Base-by-base conservation (phyloP, 352 stramenopile species). In the Pelagophyceae sp. region DNA sequence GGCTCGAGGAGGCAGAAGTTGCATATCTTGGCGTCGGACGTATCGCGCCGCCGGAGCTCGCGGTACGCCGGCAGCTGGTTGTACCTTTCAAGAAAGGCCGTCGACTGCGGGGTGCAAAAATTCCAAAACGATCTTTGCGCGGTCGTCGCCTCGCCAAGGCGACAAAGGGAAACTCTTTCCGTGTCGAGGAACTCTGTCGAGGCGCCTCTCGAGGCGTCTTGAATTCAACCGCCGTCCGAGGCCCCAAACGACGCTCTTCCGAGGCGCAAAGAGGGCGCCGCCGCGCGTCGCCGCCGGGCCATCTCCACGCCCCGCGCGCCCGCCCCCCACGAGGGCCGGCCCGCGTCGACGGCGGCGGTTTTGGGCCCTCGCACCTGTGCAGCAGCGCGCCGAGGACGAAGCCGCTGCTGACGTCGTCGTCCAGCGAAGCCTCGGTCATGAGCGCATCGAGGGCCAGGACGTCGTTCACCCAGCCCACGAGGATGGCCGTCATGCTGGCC, bases 1-100 rank as follows among this genome's bases (percentile, higher is more conserved):
- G 89, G 89, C 82, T 94, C 88, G 25, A 95, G 77, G 32, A 94
- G 82, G 29, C 89, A 93, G 79, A 94, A 96, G 81, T 95, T 94
- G 82, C 92, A 72, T 80, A 93, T 90, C 81, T 93, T 94, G 75
- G 89, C 89, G 25, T 83, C 78, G n/a, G 78, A 45, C 31, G 58
- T 82, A 32, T 75, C 50, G 5, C 51, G 33, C 51, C 77, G 40
- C 61, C 77, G 65, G 67, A 38, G 54, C 61, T 61, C 50, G 27
- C 40, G 38, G 38, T 74, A 19, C 51, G 15, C 33, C 31, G 37
- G 37, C 37, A 72, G 38, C 50, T 72, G 67, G 67, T 74, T 74
- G 38, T 74, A 37, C 29, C 67, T 54, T 23, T 11, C 11, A 54
- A 54, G 11, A 23, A 54, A 54, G 45, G 45, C 11, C 11, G 11